Base-by-base conservation (phyloP, 2,329 filamentous ascomycete genomes). In the Ophiocordyceps camponoti-floridani region DNA sequence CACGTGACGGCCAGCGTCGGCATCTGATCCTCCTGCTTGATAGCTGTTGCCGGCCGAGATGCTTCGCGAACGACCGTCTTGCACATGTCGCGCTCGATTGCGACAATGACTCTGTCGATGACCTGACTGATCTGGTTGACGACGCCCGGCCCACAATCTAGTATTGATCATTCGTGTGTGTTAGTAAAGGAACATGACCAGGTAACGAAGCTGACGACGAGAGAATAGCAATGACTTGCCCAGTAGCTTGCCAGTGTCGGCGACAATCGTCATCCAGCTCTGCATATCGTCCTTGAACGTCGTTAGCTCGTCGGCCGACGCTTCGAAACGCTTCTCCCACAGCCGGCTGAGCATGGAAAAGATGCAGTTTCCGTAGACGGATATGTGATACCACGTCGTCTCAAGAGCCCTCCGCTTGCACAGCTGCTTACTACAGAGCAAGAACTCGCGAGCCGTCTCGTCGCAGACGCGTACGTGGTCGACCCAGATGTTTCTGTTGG, bases 301-400 rank as follows among this genome's bases (percentile, higher is more conserved):
- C 14, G 68, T 64, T 44, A 87, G 62, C 46, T 84, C 75, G 2
- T 67, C 66, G 0, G 67, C 61, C 0, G 72, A 75, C 11, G 76
- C 73, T 10, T 73, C 67, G 43, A 75, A 73, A 28, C 79, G 69
- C 42, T 79, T 72, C 55, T 85, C 74, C 66, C 77, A 84, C 45
- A 79, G 72, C 2, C 75, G 74, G 42, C 82, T 84, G 0, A 89
- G 63, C 13, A 74, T 78, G 0, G 81, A 82, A 52, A 86, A 84
- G 46, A 84, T 78, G 26, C 81, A 81, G 40, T 80, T 76, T 12
- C 84, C 69, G 54, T 84, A 85, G 6, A 84, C 72, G 0, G 82
- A 79, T 43, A 77, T 70, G 42, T 81, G 79, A 52, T 84, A 82
- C 82, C 83, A 88, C 1, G 82, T 85, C 1, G 81, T 84, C 54